Percentiles rank a stretch among this genome's conserved stretches.
Evolutionary conservation across 2,329 filamentous ascomycete genomes (phyloP).

Genomic region (Pestalotiopsis sp.): DNA sequence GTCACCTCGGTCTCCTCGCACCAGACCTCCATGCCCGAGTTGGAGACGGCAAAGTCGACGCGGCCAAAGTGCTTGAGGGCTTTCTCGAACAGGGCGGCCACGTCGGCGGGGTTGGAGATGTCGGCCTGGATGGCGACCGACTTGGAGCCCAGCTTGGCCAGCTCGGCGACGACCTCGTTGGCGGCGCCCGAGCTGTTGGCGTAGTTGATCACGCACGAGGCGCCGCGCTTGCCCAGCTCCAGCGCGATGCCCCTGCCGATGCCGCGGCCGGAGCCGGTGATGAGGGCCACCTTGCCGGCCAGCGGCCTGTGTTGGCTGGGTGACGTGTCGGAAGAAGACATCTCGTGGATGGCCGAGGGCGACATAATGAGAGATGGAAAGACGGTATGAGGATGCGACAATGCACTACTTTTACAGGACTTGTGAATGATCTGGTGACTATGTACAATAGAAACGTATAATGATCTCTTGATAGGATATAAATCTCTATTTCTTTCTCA

Average conservation of each 20-base stretch:
- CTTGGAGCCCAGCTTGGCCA: conserved; percentile 58
- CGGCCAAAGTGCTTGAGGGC: conserved; percentile 68
- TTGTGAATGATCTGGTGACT: too few relatives aligned
- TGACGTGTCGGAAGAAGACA: conserved; percentile 20
- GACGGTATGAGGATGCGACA: not conserved
- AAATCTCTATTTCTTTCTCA: too few relatives aligned
- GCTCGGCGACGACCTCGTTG: conserved; percentile 56
- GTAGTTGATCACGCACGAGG: conserved; percentile 70
- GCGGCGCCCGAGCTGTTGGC: conserved; percentile 57
- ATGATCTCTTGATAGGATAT: too few relatives aligned
- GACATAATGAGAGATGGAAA: conserved; percentile 26
- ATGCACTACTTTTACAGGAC: too few relatives aligned
- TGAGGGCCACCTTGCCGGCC: conserved; percentile 57
- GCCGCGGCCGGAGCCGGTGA: conserved; percentile 68
- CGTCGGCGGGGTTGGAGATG: conserved; percentile 62
- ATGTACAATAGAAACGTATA: too few relatives aligned
- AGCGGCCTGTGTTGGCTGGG: conserved; percentile 40
- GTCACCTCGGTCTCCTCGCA: conserved; percentile 70
- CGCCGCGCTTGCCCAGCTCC: conserved; percentile 67
- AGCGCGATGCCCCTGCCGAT: conserved; percentile 69
- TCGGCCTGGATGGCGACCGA: conserved; percentile 65
- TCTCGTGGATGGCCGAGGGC: conserved; percentile 28
- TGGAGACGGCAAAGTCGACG: conserved; percentile 73
- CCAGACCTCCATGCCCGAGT: conserved; percentile 73
- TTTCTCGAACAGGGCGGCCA: conserved; percentile 65